Evolutionary conservation across 2,329 filamentous ascomycete genomes (phyloP).

Genomic region (Dactylellina parvicollis): DNA sequence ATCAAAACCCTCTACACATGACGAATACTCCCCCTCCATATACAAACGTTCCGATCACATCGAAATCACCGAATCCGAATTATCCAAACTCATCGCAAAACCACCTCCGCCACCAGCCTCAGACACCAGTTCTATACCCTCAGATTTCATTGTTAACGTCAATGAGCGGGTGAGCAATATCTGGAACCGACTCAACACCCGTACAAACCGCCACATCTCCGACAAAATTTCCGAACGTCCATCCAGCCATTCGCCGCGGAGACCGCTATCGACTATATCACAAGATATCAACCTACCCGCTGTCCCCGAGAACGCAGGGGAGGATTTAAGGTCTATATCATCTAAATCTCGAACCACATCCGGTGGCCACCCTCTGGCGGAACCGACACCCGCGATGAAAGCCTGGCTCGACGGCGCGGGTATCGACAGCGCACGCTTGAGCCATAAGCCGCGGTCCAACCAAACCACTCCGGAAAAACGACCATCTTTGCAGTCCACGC

Average conservation of each 20-base stretch:
- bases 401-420: slow-evolving; percentile 41
- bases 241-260: slow-evolving; percentile 20
- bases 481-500: slow-evolving; percentile 7
- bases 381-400: slow-evolving; percentile 46
- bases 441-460: slow-evolving; percentile 40
- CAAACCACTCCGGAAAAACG: slow-evolving; percentile 43
- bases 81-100: not conserved
- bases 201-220: slow-evolving; percentile 13
- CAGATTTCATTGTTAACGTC: slow-evolving; percentile 32
- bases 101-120: slow-evolving; percentile 25
- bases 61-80: slow-evolving; percentile 12
- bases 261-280: slow-evolving; percentile 27
- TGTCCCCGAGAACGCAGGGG: not conserved
- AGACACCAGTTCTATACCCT: slow-evolving; percentile 43
- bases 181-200: slow-evolving; percentile 41
- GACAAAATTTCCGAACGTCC: slow-evolving; percentile 23
- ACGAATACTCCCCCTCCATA: slow-evolving; percentile 20
- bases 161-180: slow-evolving; percentile 51
- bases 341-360: not conserved
- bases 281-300: slow-evolving; percentile 17
- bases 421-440: slow-evolving; percentile 18
- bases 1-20: slow-evolving; percentile 19
- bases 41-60: slow-evolving; percentile 15
- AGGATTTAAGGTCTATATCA: not conserved
- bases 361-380: slow-evolving; percentile 4